A percentile compares a stretch with the other conserved stretches of the same genome.
Evolutionary conservation across 306 rosid genomes (phyloP).

Genomic region (Prunus armeniaca): DNA sequence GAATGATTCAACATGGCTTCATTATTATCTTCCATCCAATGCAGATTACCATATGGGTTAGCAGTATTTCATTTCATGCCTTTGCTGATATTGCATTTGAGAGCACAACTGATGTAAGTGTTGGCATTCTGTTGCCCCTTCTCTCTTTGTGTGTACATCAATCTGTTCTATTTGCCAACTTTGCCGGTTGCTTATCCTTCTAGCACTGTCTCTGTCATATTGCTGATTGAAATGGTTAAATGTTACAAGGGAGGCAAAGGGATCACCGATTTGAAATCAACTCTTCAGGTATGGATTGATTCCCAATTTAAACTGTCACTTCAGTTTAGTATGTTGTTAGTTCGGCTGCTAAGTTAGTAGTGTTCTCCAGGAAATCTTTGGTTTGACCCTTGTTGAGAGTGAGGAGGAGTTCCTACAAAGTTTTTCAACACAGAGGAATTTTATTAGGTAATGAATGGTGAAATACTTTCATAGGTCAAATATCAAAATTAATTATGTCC

Average conservation of each 20-base stretch:
- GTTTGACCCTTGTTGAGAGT: conserved; percentile 77
- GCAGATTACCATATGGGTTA: conserved; percentile 84
- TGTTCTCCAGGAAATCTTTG: conserved; percentile 70
- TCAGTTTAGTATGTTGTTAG: conserved; percentile 5
- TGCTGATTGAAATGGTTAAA: conserved; percentile 21
- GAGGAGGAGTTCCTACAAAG: conserved; percentile 74
- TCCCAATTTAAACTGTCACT: conserved; percentile 3
- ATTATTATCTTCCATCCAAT: background rate
- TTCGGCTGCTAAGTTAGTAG: conserved; percentile 21
- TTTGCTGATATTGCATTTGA: conserved; percentile 64
- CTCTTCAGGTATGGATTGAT: conserved; percentile 64
- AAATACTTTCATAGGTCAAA: background rate
- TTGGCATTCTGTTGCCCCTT: conserved; percentile 5
- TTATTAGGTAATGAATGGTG: conserved; percentile 46
- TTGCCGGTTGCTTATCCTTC: background rate
- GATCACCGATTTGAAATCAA: conserved; percentile 66
- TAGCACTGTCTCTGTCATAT: conserved; percentile 9
- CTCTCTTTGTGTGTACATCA: background rate
- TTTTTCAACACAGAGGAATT: conserved; percentile 45
- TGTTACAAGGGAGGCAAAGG: conserved; percentile 85
- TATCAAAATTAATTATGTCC: background rate
- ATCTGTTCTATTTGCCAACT: background rate
- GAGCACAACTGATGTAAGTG: conserved; percentile 79
- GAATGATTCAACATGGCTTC: background rate
- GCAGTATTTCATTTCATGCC: conserved; percentile 71